Evolutionary conservation across 257 asterid species (phyloP).

Genomic region (Phtheirospermum japonicum): DNA sequence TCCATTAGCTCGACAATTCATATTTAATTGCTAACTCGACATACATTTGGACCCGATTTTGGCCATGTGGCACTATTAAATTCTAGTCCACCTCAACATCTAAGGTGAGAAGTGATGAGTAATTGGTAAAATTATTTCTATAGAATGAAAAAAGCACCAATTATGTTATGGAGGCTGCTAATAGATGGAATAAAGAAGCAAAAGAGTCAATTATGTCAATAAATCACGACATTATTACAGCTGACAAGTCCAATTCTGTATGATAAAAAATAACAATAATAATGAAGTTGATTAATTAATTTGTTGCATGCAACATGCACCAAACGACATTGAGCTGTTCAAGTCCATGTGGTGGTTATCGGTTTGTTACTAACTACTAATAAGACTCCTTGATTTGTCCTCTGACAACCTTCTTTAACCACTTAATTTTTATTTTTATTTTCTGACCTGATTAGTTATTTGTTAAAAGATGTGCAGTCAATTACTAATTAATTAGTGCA

Average conservation of each 20-base stretch:
- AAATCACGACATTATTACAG: constrained; percentile 22
- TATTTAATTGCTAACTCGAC: too few relatives aligned
- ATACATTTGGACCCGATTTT: too few relatives aligned
- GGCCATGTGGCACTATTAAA: too few relatives aligned
- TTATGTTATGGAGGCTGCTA: too few relatives aligned
- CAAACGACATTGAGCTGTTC: constrained; percentile 31
- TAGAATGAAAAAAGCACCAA: too few relatives aligned
- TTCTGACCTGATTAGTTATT: not conserved
- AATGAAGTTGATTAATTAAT: constrained; percentile 13
- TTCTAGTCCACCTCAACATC: too few relatives aligned
- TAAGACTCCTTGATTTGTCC: constrained; percentile 30
- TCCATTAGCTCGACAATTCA: too few relatives aligned
- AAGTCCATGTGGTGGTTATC: constrained; percentile 34
- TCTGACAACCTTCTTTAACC: constrained; percentile 35
- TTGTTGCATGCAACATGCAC: not conserved
- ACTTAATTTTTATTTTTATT: constrained; percentile 24
- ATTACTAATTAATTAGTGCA: not conserved
- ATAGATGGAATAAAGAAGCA: not conserved
- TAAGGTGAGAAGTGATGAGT: too few relatives aligned
- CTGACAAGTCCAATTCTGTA: constrained; percentile 29
- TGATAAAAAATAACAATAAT: not conserved
- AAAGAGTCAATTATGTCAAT: constrained; percentile 14
- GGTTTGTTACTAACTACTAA: constrained; percentile 19
- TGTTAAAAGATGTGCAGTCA: constrained; percentile 16
- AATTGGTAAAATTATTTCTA: too few relatives aligned